Conservation (phyloP, 768 basidiomycete species). For the Collybiopsis confluens region DNA sequence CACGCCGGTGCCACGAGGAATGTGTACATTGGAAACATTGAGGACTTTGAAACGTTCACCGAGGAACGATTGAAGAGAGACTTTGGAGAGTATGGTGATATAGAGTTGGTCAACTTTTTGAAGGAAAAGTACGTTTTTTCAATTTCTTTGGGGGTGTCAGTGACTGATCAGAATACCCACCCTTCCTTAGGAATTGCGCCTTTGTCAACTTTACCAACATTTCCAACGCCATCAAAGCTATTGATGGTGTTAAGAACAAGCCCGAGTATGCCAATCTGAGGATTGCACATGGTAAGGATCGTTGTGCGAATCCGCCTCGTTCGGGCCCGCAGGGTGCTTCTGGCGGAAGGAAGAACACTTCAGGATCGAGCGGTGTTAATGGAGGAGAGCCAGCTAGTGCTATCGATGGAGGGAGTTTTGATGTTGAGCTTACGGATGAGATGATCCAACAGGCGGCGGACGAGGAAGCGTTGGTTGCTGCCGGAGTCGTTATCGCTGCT, state of each 20-base stretch:
- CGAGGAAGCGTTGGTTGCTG: conserved; percentile 28
- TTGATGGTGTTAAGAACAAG: conserved; percentile 89
- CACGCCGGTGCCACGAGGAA: conserved; percentile 93
- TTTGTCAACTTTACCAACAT: conserved; percentile 97
- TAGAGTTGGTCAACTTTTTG: conserved; percentile 93
- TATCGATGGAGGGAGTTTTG: conserved; percentile 10
- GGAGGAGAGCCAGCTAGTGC: conserved; percentile 8
- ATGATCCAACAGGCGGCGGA: conserved; percentile 31
- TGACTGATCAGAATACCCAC: too few species aligned
- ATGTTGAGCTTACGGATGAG: conserved; percentile 31
- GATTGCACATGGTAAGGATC: conserved; percentile 93
- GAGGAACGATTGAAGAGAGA: conserved; percentile 90
- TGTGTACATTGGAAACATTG: conserved; percentile 93
- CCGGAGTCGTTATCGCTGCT: conserved; percentile 28
- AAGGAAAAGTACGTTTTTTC: conserved; percentile 92
- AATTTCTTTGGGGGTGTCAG: too few species aligned
- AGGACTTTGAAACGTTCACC: conserved; percentile 89
- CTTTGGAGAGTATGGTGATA: conserved; percentile 94
- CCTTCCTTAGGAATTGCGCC: conserved; percentile 72
- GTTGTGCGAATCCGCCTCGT: conserved; percentile 90
- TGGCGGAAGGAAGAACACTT: conserved; percentile 35
- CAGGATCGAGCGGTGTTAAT: conserved; percentile 13
- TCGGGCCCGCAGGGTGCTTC: conserved; percentile 73
- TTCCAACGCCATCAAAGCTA: conserved; percentile 96
- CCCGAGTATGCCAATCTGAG: conserved; percentile 86